Evolutionary conservation across 371 early-diverging fungal species (phyloP).

Genomic region (Smittium culicis): DNA sequence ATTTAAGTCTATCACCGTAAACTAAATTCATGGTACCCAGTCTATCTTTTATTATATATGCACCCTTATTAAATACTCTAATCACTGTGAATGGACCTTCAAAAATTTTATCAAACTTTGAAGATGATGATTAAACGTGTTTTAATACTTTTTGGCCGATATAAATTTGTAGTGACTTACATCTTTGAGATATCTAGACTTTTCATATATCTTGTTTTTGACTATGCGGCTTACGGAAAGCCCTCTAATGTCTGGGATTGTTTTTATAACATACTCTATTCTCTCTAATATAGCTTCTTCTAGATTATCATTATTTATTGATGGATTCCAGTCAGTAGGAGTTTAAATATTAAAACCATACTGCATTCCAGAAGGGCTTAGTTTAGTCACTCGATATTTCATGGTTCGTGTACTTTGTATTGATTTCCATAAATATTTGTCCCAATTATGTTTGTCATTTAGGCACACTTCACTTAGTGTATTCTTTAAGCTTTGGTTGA

Average conservation of each 20-base stretch:
- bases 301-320: background rate
- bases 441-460: background rate
- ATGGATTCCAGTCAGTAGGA: background rate
- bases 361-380: background rate
- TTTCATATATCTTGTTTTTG: background rate
- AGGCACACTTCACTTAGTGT: background rate
- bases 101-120: background rate
- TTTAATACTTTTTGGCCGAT: background rate
- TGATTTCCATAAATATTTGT: background rate
- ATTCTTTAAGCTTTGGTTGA: conserved; percentile 16
- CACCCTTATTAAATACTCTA: background rate
- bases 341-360: background rate
- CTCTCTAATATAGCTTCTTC: background rate
- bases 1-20: no score
- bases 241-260: background rate
- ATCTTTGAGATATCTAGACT: background rate
- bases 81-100: background rate
- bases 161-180: background rate
- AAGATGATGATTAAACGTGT: background rate
- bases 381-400: background rate
- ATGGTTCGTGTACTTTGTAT: background rate
- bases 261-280: background rate
- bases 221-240: background rate
- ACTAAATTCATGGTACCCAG: no score
- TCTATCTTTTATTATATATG: background rate